A percentile compares a stretch with the other conserved stretches of the same genome.
phyloP scores from a whole-genome alignment of 805 yeast species.

The Schwanniomyces pseudopolymorphus region DNA sequence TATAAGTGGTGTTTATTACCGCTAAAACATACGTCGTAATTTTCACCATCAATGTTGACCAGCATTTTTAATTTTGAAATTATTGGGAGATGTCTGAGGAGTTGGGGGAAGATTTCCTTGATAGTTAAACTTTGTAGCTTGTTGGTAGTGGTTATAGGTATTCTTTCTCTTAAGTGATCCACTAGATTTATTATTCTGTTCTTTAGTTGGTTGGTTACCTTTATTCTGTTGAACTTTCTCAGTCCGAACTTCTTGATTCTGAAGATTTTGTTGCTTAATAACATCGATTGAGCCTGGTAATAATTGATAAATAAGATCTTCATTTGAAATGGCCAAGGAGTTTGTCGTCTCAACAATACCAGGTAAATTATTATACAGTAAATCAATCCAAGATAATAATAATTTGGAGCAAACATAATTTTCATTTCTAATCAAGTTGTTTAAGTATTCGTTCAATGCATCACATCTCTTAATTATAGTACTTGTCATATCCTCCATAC shows the following conservation, averaged over 20 bases:
- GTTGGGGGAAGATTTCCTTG: background rate
- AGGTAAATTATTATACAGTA: slow-evolving; percentile 22
- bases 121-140: slow-evolving; percentile 7
- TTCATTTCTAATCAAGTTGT: slow-evolving; percentile 15
- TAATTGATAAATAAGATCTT: slow-evolving; percentile 18
- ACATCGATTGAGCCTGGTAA: slow-evolving; percentile 8
- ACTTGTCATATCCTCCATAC: slow-evolving; percentile 10
- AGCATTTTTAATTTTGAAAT: background rate
- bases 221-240: slow-evolving; percentile 2
- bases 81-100: background rate
- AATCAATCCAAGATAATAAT: slow-evolving; percentile 30
- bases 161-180: slow-evolving; percentile 21
- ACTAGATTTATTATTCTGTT: background rate
- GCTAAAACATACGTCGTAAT: background rate
- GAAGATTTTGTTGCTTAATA: background rate
- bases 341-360: slow-evolving; percentile 23
- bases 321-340: slow-evolving; percentile 15
- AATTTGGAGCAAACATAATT: slow-evolving; percentile 25
- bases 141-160: slow-evolving; percentile 34
- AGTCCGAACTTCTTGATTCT: background rate
- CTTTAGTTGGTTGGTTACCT: background rate
- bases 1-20: background rate
- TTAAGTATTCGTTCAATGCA: slow-evolving; percentile 26
- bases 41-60: slow-evolving; percentile 3
- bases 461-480: slow-evolving; percentile 19